Percentiles rank a stretch among this genome's conserved stretches.
Evolutionary conservation across 805 yeast species (phyloP).

Genomic region (Hanseniaspora hatyaiensis): DNA sequence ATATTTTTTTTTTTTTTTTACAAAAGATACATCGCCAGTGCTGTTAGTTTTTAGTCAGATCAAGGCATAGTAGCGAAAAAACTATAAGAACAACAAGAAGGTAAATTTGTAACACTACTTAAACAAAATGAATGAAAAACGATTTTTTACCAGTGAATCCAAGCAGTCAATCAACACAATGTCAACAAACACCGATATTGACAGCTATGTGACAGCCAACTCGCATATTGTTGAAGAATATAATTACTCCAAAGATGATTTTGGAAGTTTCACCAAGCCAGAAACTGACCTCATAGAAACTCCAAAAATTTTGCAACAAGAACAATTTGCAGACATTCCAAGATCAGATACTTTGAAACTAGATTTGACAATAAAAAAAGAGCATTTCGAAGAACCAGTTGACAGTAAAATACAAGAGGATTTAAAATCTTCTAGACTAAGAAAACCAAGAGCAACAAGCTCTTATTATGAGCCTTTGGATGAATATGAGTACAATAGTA

Average conservation of each 20-base stretch:
- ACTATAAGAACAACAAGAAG: neutral
- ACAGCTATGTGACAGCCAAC: conserved; percentile 10
- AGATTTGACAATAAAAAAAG: neutral
- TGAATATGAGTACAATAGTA: neutral
- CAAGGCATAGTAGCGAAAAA: neutral
- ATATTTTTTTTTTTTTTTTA: too few species aligned
- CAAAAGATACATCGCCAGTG: too few species aligned
- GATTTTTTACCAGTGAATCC: neutral
- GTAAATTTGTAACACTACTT: neutral
- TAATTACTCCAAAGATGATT: too few species aligned
- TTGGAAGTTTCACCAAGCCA: too few species aligned
- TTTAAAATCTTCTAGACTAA: neutral
- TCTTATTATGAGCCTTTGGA: conserved; percentile 15
- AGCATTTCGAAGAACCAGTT: neutral
- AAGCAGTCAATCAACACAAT: conserved; percentile 2
- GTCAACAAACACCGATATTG: conserved; percentile 2
- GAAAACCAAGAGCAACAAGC: conserved; percentile 15
- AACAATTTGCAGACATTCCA: neutral
- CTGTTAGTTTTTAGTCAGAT: too few species aligned
- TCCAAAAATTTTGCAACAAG: neutral
- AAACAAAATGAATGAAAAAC: neutral
- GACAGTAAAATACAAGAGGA: neutral
- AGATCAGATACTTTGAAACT: neutral
- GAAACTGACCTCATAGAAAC: neutral
- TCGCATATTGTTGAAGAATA: neutral